A percentile compares a stretch with the other conserved stretches of the same genome.
Conservation (phyloP, 176 grass and related monocot species). For the Chrysopogon serrulatus region DNA sequence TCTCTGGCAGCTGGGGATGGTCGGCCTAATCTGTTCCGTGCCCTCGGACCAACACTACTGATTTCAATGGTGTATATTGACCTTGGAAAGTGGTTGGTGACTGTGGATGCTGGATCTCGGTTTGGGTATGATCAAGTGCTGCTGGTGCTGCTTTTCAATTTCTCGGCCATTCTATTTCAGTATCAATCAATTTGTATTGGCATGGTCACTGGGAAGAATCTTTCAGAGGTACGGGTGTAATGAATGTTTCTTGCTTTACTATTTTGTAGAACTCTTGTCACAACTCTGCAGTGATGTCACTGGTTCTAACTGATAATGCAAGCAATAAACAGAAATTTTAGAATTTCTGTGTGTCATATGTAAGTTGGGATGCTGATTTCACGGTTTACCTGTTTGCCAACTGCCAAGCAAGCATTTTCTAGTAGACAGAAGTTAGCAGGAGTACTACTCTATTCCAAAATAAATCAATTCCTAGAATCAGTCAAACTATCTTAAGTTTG, state of each 20-base stretch:
- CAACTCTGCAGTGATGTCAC: background rate
- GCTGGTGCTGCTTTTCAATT: slow-evolving; percentile 71
- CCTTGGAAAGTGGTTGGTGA: slow-evolving; percentile 68
- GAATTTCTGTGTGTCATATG: background rate
- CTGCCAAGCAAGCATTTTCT: background rate
- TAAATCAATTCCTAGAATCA: too few species aligned
- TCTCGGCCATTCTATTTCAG: slow-evolving; percentile 65
- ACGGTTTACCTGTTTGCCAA: background rate
- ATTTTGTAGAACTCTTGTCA: background rate
- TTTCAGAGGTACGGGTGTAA: slow-evolving; percentile 47
- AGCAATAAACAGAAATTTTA: background rate
- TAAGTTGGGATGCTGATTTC: background rate
- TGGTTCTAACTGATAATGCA: background rate
- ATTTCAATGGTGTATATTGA: slow-evolving; percentile 82
- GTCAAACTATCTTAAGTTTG: too few species aligned
- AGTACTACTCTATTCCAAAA: too few species aligned
- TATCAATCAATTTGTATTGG: slow-evolving; percentile 58
- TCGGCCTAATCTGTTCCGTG: slow-evolving; percentile 29
- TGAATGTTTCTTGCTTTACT: background rate
- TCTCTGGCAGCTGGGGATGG: slow-evolving; percentile 26
- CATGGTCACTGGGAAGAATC: slow-evolving; percentile 67
- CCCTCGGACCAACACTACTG: slow-evolving; percentile 61
- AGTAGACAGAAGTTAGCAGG: background rate
- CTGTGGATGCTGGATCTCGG: slow-evolving; percentile 53
- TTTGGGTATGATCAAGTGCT: slow-evolving; percentile 84